A percentile compares a stretch with the other conserved stretches of the same genome.
Evolutionary conservation across 768 basidiomycete genomes (phyloP).

Genomic region (Mycena olivaceomarginata): DNA sequence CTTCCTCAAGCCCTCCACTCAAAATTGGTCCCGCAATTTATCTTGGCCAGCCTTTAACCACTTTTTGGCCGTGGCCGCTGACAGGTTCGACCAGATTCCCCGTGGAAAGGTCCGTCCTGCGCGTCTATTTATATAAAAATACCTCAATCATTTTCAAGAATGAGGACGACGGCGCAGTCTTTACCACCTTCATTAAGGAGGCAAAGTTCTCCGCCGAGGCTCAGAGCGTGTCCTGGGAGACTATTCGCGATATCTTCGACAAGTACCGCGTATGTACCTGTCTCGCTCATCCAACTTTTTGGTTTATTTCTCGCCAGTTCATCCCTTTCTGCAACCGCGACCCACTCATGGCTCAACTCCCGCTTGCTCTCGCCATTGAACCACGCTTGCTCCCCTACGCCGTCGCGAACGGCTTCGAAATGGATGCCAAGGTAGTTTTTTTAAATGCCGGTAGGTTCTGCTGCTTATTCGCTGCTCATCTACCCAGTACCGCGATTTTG

Average conservation of each 20-base stretch:
- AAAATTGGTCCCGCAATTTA: slow-evolving; percentile 80
- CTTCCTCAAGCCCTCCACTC: slow-evolving; percentile 77
- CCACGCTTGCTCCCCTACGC: slow-evolving; percentile 85
- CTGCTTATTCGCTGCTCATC: slow-evolving; percentile 1
- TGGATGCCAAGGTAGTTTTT: slow-evolving; percentile 81
- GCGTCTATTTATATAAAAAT: neutral
- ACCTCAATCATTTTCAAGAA: slow-evolving; percentile 59
- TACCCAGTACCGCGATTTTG: slow-evolving; percentile 85
- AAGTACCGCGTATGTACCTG: slow-evolving; percentile 76
- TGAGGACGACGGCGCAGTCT: slow-evolving; percentile 85
- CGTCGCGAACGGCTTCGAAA: slow-evolving; percentile 82
- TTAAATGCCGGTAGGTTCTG: slow-evolving; percentile 23
- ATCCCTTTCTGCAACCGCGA: slow-evolving; percentile 88
- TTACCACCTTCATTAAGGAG: slow-evolving; percentile 81
- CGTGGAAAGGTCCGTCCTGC: slow-evolving; percentile 67
- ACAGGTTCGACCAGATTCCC: slow-evolving; percentile 80
- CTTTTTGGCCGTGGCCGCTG: slow-evolving; percentile 76
- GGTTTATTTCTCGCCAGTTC: slow-evolving; percentile 67
- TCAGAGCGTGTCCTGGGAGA: slow-evolving; percentile 78
- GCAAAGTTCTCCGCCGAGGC: slow-evolving; percentile 77
- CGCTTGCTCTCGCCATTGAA: slow-evolving; percentile 85
- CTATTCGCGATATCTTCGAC: slow-evolving; percentile 78
- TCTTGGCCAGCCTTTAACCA: slow-evolving; percentile 77
- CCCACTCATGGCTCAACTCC: slow-evolving; percentile 86
- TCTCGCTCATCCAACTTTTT: slow-evolving; percentile 38